phyloP scores from a whole-genome alignment of 2,329 filamentous ascomycete genomes.

The Cytospora paraplurivora region DNA sequence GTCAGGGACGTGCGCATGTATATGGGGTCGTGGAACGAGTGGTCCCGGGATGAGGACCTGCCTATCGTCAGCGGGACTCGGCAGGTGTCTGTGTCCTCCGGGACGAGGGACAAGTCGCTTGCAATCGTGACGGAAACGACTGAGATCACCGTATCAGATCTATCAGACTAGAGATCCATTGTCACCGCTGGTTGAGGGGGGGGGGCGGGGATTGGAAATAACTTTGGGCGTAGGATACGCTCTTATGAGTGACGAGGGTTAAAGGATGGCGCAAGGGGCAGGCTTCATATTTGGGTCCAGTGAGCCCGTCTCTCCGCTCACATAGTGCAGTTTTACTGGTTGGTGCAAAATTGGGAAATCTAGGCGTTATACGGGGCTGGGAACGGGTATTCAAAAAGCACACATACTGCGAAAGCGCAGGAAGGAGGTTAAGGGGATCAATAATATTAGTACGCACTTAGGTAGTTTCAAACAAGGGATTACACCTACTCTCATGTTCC shows the following conservation, averaged over 20 bases:
- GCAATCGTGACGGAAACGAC: not conserved
- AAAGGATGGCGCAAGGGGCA: not conserved
- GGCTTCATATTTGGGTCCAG: not conserved
- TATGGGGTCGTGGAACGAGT: constrained; percentile 1
- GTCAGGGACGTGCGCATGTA: not conserved
- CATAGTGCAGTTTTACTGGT: too few relatives aligned
- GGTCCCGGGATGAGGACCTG: not conserved
- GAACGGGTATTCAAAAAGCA: not conserved
- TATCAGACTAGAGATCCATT: not conserved
- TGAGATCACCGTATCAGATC: not conserved
- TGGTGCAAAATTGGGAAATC: not conserved
- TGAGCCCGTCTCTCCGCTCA: too few relatives aligned
- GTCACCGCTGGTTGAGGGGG: not conserved
- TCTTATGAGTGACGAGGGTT: not conserved
- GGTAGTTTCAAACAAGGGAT: too few relatives aligned
- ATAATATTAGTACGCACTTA: too few relatives aligned
- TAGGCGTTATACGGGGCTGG: not conserved
- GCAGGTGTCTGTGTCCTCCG: not conserved
- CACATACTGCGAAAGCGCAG: too few relatives aligned
- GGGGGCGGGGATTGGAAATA: not conserved
- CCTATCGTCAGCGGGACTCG: not conserved
- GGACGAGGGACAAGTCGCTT: not conserved
- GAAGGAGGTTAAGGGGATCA: too few relatives aligned
- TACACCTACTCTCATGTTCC: too few relatives aligned
- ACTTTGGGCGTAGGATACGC: not conserved